Conservation (phyloP, 768 basidiomycete species). For the Leucosporidium yakuticum region DNA sequence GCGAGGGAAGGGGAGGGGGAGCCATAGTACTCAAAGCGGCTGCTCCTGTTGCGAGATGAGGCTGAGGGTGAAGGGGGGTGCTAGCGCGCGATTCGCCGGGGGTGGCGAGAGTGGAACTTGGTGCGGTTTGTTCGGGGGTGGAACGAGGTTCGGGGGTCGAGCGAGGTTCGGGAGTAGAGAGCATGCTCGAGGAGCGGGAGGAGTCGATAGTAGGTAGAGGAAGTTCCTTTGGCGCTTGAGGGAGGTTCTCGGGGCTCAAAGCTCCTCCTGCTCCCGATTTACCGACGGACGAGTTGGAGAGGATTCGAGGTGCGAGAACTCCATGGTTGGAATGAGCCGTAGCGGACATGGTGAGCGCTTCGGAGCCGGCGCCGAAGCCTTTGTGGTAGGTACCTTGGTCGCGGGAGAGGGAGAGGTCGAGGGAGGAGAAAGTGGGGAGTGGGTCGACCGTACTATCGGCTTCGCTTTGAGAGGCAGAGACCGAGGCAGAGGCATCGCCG, state of each 20-base stretch:
- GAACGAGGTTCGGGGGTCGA: not conserved
- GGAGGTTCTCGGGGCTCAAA: constrained; percentile 4
- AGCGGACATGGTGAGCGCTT: not conserved
- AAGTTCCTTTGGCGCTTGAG: not conserved
- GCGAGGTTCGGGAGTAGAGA: not conserved
- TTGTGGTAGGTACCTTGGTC: not conserved
- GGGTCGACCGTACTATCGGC: not conserved
- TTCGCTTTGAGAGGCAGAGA: not conserved
- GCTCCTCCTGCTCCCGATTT: not conserved
- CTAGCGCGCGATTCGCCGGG: constrained; percentile 5
- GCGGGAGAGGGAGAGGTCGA: constrained; percentile 1
- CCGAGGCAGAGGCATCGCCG: not conserved
- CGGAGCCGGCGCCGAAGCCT: not conserved
- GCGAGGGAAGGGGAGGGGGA: not conserved
- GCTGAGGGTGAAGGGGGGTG: not conserved
- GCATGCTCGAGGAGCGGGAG: no score
- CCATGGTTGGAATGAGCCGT: not conserved
- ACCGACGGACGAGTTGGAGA: not conserved
- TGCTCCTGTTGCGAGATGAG: not conserved
- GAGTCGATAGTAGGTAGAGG: not conserved
- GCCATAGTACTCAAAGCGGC: not conserved
- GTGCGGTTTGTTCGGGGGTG: not conserved
- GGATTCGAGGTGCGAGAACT: not conserved
- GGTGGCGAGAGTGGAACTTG: not conserved
- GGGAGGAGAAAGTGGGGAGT: not conserved